Percentiles rank a stretch among this genome's conserved stretches.
Conservation (phyloP, 1,139 yeast genomes). For the Lodderomyces theae region DNA sequence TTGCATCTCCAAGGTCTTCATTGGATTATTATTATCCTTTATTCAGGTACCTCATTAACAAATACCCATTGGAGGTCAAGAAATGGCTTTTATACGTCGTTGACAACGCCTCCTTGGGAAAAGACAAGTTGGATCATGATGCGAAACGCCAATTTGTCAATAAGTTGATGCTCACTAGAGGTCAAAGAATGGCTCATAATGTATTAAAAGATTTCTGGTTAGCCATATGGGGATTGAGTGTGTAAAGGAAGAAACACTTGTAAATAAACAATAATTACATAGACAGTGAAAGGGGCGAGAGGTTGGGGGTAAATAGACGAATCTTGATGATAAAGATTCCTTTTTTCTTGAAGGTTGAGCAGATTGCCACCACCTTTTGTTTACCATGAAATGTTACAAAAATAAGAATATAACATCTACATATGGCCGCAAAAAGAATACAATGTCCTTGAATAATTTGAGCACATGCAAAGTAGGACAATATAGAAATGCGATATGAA, state of each 20-base stretch:
- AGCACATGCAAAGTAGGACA: too few relatives aligned
- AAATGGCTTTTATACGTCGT: constrained; percentile 43
- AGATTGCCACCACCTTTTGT: too few relatives aligned
- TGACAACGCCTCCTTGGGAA: constrained; percentile 11
- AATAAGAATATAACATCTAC: too few relatives aligned
- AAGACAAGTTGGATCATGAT: constrained; percentile 12
- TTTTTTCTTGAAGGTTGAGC: too few relatives aligned
- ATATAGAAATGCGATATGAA: too few relatives aligned
- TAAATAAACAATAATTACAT: constrained; percentile 11
- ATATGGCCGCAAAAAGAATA: too few relatives aligned
- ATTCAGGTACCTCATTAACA: constrained; percentile 51
- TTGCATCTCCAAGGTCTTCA: constrained; percentile 58
- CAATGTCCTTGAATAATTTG: too few relatives aligned
- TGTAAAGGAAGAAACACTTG: constrained; percentile 31
- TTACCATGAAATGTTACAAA: too few relatives aligned
- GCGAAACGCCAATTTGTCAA: constrained; percentile 42
- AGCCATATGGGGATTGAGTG: constrained; percentile 1
- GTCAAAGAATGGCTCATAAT: constrained; percentile 56
- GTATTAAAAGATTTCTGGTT: constrained; percentile 68
- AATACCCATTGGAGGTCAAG: constrained; percentile 48
- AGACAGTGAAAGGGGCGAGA: too few relatives aligned
- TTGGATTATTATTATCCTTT: constrained; percentile 57
- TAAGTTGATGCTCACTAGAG: constrained; percentile 61
- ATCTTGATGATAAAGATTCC: too few relatives aligned
- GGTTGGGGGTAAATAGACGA: too few relatives aligned